Percentiles rank a stretch among this genome's conserved stretches.
Evolutionary conservation across 768 basidiomycete genomes (phyloP).

Genomic region (Lactarius evosmus): DNA sequence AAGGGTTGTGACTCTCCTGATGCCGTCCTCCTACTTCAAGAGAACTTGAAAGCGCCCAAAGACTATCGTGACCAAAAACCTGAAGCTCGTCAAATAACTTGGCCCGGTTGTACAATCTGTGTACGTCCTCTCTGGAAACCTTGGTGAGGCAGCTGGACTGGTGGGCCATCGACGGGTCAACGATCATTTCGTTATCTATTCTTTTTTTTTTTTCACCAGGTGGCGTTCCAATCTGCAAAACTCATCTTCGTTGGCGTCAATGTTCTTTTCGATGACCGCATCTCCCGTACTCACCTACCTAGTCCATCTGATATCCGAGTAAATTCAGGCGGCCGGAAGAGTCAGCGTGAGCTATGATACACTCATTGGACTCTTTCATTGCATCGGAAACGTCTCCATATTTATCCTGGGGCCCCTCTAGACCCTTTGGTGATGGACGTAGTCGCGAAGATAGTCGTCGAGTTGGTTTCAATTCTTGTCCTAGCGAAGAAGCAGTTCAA

Average conservation of each 20-base stretch:
- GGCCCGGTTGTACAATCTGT: neutral
- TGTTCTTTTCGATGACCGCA: neutral
- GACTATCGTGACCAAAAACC: neutral
- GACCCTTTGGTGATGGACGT: neutral
- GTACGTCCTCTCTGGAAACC: neutral
- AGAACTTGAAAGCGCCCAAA: neutral
- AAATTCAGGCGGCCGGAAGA: neutral
- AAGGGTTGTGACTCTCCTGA: neutral
- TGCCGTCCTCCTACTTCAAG: neutral
- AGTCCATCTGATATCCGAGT: neutral
- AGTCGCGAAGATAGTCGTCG: neutral
- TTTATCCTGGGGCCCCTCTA: neutral
- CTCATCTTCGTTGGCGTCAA: no score
- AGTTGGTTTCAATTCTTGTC: neutral
- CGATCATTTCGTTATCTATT: neutral
- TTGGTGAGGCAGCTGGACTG: neutral
- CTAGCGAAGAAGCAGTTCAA: neutral
- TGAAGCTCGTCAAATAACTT: neutral
- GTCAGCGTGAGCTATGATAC: neutral
- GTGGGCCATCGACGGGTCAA: no score
- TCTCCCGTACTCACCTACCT: neutral
- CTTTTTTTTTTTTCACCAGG: neutral
- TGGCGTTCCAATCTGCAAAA: neutral
- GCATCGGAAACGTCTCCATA: neutral
- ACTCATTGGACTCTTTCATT: neutral